phyloP scores from a whole-genome alignment of 2,329 filamentous ascomycete genomes.

The Alternaria brassicicola region DNA sequence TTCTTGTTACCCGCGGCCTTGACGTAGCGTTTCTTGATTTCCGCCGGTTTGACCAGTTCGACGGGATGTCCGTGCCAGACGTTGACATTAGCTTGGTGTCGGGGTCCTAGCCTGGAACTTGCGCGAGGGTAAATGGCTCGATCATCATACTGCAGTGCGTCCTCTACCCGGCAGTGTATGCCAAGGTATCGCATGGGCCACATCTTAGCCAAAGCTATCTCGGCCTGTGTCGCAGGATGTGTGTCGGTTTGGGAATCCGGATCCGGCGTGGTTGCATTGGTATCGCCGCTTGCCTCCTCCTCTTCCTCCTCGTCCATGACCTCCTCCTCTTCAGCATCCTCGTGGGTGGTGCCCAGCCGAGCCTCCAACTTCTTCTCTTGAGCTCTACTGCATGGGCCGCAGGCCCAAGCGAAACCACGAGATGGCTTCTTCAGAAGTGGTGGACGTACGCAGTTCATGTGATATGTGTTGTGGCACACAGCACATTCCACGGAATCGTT shows the following conservation, averaged over 20 bases:
- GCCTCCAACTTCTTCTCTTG: slow-evolving; percentile 92
- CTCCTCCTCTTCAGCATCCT: slow-evolving; percentile 68
- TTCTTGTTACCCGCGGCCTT: slow-evolving; percentile 71
- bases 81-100: slow-evolving; percentile 85
- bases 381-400: slow-evolving; percentile 92
- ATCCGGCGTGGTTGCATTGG: slow-evolving; percentile 60
- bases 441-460: slow-evolving; percentile 97
- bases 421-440: slow-evolving; percentile 94
- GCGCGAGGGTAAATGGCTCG: slow-evolving; percentile 91
- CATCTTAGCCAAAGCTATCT: slow-evolving; percentile 88
- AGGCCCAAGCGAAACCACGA: slow-evolving; percentile 97
- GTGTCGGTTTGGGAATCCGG: slow-evolving; percentile 62
- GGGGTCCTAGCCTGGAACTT: slow-evolving; percentile 86
- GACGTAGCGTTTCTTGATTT: slow-evolving; percentile 78
- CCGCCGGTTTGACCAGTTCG: slow-evolving; percentile 86
- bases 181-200: slow-evolving; percentile 97
- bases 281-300: slow-evolving; percentile 68
- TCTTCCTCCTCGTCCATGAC: slow-evolving; percentile 73
- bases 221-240: slow-evolving; percentile 75
- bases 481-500: slow-evolving; percentile 97
- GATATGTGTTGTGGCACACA: slow-evolving; percentile 92
- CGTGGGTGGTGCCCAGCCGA: slow-evolving; percentile 63
- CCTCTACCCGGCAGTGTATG: slow-evolving; percentile 92
- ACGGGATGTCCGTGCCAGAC: slow-evolving; percentile 87
- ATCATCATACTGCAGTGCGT: slow-evolving; percentile 95